Evolutionary conservation across 2,329 filamentous ascomycete species (phyloP).

Genomic region (Dryadomyces quercus-mongolicae): DNA sequence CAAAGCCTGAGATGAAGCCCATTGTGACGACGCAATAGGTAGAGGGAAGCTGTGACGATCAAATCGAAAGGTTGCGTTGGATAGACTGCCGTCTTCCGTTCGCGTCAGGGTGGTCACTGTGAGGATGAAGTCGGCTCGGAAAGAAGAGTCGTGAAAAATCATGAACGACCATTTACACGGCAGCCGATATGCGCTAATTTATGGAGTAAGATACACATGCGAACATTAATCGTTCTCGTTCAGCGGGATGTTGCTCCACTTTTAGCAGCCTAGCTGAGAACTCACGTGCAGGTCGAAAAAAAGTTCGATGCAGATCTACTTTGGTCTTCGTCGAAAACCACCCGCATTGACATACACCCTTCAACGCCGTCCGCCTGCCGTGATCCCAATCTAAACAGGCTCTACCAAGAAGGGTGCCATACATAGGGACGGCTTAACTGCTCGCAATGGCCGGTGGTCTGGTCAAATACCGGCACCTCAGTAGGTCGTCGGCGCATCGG

Average conservation of each 20-base stretch:
- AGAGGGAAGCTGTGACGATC: background rate
- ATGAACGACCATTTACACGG: background rate
- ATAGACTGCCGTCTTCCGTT: background rate
- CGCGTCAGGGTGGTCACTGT: background rate
- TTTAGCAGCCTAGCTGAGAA: background rate
- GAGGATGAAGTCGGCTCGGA: background rate
- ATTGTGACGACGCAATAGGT: slow-evolving; percentile 25
- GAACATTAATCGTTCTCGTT: background rate
- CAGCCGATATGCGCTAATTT: background rate
- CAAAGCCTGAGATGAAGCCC: slow-evolving; percentile 66
- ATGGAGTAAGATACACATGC: too few relatives aligned
- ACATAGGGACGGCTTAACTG: background rate
- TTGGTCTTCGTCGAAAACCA: too few relatives aligned
- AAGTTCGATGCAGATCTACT: background rate
- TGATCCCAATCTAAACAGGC: too few relatives aligned
- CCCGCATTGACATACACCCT: too few relatives aligned
- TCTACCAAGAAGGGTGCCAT: too few relatives aligned
- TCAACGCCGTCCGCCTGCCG: too few relatives aligned
- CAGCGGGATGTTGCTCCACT: background rate
- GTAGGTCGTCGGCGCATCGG: slow-evolving; percentile 75
- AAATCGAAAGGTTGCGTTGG: background rate
- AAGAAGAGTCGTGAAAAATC: background rate
- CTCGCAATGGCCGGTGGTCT: slow-evolving; percentile 69
- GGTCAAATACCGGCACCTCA: slow-evolving; percentile 80
- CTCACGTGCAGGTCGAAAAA: background rate